These are phyloP conservation scores for Aspergillus unguis DNA, from an alignment of 2,329 filamentous ascomycete genomes.

Conservation along the genomic window DNA sequence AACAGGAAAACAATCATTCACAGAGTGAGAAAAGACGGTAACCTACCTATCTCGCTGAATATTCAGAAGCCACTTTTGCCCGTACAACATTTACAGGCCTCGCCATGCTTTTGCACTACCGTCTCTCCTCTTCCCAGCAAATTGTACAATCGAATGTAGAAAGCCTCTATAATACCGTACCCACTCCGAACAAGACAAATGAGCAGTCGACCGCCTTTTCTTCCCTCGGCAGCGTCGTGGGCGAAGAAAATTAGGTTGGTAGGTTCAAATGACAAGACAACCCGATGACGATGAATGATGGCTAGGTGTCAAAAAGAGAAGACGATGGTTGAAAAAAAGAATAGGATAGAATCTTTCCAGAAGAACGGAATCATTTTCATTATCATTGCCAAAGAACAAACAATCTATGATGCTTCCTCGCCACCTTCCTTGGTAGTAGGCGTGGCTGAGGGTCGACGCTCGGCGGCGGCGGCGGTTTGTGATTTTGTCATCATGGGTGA, in stretches of 20 bases:
- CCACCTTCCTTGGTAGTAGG: slow-evolving; percentile 37
- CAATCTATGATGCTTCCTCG: slow-evolving; percentile 40
- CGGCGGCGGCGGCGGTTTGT: slow-evolving; percentile 40
- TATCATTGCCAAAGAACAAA: slow-evolving; percentile 37
- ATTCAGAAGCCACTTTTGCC: slow-evolving; percentile 7
- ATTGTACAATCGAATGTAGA: slow-evolving; percentile 24
- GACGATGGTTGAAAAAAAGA: not conserved
- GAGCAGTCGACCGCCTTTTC: slow-evolving; percentile 15
- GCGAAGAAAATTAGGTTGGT: slow-evolving; percentile 21
- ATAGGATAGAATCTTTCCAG: slow-evolving; percentile 33
- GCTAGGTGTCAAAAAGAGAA: slow-evolving; percentile 15
- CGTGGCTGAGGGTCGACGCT: slow-evolving; percentile 44
- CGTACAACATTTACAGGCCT: slow-evolving; percentile 7
- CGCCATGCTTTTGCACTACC: not conserved
- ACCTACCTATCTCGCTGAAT: slow-evolving; percentile 19
- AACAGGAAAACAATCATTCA: not conserved
- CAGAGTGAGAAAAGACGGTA: not conserved
- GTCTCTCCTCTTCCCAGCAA: slow-evolving; percentile 3
- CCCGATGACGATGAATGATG: slow-evolving; percentile 9
- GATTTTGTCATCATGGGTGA: slow-evolving; percentile 48
- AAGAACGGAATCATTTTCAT: slow-evolving; percentile 35
- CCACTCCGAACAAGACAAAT: slow-evolving; percentile 8
- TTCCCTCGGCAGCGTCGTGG: slow-evolving; percentile 17
- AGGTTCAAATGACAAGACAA: slow-evolving; percentile 17
- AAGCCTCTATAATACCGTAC: slow-evolving; percentile 11